Evolutionary conservation across 495 filamentous ascomycete genomes (phyloP), one percentile per base, ranked within the genome.

Genomic region (Haplographium delicatum): DNA sequence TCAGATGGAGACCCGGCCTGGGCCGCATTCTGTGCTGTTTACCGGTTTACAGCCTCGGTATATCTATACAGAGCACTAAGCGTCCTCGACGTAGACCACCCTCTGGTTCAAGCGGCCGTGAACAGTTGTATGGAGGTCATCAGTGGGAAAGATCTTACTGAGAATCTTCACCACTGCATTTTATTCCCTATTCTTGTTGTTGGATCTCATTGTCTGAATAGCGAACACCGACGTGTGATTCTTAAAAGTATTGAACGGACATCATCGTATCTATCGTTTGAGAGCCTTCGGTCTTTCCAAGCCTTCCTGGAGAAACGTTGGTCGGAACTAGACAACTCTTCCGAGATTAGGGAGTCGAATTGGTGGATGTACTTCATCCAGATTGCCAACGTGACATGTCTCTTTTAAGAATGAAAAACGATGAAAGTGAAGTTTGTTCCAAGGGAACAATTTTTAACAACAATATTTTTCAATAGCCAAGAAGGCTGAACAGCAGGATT

Each of bases 301-400:
- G 18, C 24, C 4, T 60, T 57, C 41, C 46, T 60, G 8, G 53
- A 56, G 20, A 44, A 43, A 18, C 44, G 58, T n/a, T 60, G 58
- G 58, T 24, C 13, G 25, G 51, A 46, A 13, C 37, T 60, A 22
- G 58, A 60, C 20, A 40, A 33, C 9, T 34, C 24, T 26, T 13
- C 38, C 0, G 47, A 35, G 13, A 43, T n/a, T 0, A 37, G 7
- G 28, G 31, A 44, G 13, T 28, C 34, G 37, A 47, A 38, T 18
- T 60, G 58, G 58, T 60, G 58, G 58, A 30, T 43, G 35, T 60
- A 47, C 34, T 60, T 51, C 26, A 47, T 47, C 6, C 53, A 60
- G 25, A 60, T 60, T 34, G 58, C 58, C 25, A 45, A 50, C 23
- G 53, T 56, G 18, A 49, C 53, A 9, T 60, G 58, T 24, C 33